Conservation (phyloP, 1,284 basidiomycete genomes). For the Sporisorium scitamineum region DNA sequence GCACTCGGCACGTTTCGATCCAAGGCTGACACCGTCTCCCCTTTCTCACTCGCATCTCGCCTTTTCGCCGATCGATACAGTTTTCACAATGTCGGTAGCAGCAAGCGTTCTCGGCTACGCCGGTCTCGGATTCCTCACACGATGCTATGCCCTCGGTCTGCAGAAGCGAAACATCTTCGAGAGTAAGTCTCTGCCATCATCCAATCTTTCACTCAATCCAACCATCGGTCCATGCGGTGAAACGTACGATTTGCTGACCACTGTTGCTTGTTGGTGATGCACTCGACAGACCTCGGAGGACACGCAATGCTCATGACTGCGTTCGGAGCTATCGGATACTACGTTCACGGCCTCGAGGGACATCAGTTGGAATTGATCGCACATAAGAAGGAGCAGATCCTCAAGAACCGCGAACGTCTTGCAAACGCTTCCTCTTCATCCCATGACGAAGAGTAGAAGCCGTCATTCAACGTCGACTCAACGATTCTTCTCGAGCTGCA, state of each 20-base stretch:
- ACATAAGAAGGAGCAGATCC: constrained; percentile 65
- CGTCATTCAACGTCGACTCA: neutral
- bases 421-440: constrained; percentile 7
- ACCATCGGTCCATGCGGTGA: neutral
- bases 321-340: constrained; percentile 66
- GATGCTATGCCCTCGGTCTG: constrained; percentile 66
- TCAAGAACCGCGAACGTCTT: constrained; percentile 53
- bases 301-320: constrained; percentile 62
- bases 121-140: constrained; percentile 65
- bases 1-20: no score
- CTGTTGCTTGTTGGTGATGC: neutral
- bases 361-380: constrained; percentile 58
- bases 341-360: constrained; percentile 63
- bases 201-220: no score
- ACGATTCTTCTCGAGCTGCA: constrained; percentile 4
- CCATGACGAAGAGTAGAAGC: constrained; percentile 23
- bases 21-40: neutral
- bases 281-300: constrained; percentile 59
- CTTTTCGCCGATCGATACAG: neutral
- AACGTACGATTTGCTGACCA: neutral
- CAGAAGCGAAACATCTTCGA: constrained; percentile 68
- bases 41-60: neutral
- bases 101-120: constrained; percentile 66
- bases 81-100: constrained; percentile 43
- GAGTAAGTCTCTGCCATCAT: constrained; percentile 52